phyloP scores from a whole-genome alignment of 1,284 basidiomycete genomes.

The Malassezia equina region DNA sequence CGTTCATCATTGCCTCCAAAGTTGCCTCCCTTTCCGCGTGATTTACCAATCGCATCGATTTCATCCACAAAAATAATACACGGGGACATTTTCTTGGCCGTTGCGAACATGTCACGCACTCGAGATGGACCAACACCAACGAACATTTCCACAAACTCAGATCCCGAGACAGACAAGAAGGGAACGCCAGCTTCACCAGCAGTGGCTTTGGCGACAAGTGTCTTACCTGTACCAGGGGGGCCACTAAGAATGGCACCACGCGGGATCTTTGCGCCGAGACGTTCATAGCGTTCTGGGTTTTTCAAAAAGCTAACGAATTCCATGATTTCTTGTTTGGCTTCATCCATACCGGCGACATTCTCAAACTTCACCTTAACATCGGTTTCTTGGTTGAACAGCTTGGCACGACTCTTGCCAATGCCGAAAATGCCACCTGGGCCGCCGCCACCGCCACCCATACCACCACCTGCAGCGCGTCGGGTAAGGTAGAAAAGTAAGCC shows the following conservation, averaged over 20 bases:
- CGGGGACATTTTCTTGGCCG: constrained; percentile 92
- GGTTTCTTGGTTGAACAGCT: constrained; percentile 94
- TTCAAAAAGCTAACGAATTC: constrained; percentile 99
- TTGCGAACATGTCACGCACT: constrained; percentile 92
- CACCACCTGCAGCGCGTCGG: constrained; percentile 57
- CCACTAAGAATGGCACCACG: constrained; percentile 95
- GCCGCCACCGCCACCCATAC: constrained; percentile 47
- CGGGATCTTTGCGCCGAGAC: constrained; percentile 94
- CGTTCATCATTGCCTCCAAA: constrained; percentile 96
- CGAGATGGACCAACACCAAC: constrained; percentile 96
- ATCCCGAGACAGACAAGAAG: constrained; percentile 95
- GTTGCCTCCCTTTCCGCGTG: constrained; percentile 73
- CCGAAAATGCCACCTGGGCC: constrained; percentile 85
- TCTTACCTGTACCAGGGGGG: constrained; percentile 97
- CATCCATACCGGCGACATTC: constrained; percentile 98
- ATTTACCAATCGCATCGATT: constrained; percentile 87
- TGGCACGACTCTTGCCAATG: constrained; percentile 90
- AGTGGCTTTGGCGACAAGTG: constrained; percentile 91
- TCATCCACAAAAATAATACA: constrained; percentile 66
- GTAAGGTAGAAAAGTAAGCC: constrained; percentile 86
- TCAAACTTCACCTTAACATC: constrained; percentile 86
- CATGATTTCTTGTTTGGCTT: constrained; percentile 99
- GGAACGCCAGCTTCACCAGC: constrained; percentile 94
- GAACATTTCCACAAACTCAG: constrained; percentile 99
- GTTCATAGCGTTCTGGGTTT: constrained; percentile 86